Conservation (phyloP, 768 basidiomycete species). For the Gautieria morchelliformis region DNA sequence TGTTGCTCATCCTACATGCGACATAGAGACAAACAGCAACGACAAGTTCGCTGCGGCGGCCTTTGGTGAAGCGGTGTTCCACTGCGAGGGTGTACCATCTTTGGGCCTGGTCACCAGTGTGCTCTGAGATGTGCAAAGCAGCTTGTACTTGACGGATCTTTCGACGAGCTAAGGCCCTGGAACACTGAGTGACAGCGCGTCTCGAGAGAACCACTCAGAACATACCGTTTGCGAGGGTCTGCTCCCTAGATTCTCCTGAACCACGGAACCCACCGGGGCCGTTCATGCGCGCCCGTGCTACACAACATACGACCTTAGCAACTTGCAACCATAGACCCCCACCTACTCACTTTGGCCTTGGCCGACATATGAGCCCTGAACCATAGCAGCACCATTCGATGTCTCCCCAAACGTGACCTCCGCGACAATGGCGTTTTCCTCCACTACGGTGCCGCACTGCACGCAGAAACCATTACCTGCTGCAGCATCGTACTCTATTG, state of each 20-base stretch:
- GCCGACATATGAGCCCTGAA: slow-evolving; percentile 87
- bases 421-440: slow-evolving; percentile 88
- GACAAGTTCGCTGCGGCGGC: slow-evolving; percentile 84
- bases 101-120: slow-evolving; percentile 70
- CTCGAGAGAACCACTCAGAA: slow-evolving; percentile 6
- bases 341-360: slow-evolving; percentile 75
- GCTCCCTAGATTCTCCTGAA: slow-evolving; percentile 75
- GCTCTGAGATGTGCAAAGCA: slow-evolving; percentile 68
- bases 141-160: slow-evolving; percentile 79
- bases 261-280: slow-evolving; percentile 77
- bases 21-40: slow-evolving; percentile 95
- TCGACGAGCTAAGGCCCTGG: slow-evolving; percentile 47
- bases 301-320: neutral
- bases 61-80: slow-evolving; percentile 89
- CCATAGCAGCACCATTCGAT: slow-evolving; percentile 84
- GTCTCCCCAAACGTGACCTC: slow-evolving; percentile 97
- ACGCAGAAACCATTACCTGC: slow-evolving; percentile 83
- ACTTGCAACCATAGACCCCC: neutral
- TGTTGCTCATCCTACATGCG: slow-evolving; percentile 86
- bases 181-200: neutral
- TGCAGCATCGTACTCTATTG: slow-evolving; percentile 77
- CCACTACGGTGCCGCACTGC: slow-evolving; percentile 80
- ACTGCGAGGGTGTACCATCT: slow-evolving; percentile 91
- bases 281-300: slow-evolving; percentile 75
- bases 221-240: slow-evolving; percentile 84